Percentiles rank a stretch among this genome's conserved stretches.
Conservation (phyloP, 139 green algal genomes). For the Parachlorella kessleri region DNA sequence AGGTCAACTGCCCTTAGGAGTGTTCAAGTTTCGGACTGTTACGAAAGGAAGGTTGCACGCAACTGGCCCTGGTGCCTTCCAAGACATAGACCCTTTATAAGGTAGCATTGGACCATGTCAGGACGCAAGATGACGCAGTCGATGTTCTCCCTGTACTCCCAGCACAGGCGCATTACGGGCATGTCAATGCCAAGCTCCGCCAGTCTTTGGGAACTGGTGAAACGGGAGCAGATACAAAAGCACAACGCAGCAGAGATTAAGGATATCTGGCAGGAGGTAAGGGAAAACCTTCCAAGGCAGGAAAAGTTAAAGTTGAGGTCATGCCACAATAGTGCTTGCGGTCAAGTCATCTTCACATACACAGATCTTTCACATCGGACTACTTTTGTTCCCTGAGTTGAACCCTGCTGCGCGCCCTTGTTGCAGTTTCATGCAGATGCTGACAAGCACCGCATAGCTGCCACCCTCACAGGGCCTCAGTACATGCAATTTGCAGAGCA, state of each 20-base stretch:
- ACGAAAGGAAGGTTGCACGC: no score
- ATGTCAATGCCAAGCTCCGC: slow-evolving; percentile 27
- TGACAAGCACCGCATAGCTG: slow-evolving; percentile 27
- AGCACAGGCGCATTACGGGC: slow-evolving; percentile 4
- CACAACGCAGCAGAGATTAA: slow-evolving; percentile 32
- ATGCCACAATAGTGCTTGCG: no score
- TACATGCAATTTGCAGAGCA: slow-evolving; percentile 33
- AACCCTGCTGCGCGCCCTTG: not conserved
- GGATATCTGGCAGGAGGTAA: slow-evolving; percentile 49
- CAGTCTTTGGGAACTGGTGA: slow-evolving; percentile 47
- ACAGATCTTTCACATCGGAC: not conserved
- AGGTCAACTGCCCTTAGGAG: no score
- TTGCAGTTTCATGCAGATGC: slow-evolving; percentile 41
- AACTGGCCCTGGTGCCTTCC: no score
- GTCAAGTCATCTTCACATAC: not conserved
- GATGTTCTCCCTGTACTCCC: slow-evolving; percentile 11
- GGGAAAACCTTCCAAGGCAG: no score
- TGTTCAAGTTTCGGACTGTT: no score
- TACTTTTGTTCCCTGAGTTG: not conserved
- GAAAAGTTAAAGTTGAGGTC: no score
- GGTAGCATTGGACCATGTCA: no score
- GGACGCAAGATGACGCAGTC: slow-evolving; percentile 14
- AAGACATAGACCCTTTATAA: no score
- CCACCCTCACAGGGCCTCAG: slow-evolving; percentile 11
- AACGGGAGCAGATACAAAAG: slow-evolving; percentile 29